These are phyloP conservation scores for Hypomyces rosellus DNA, from an alignment of 2,329 filamentous ascomycete genomes.

Conservation along the genomic window DNA sequence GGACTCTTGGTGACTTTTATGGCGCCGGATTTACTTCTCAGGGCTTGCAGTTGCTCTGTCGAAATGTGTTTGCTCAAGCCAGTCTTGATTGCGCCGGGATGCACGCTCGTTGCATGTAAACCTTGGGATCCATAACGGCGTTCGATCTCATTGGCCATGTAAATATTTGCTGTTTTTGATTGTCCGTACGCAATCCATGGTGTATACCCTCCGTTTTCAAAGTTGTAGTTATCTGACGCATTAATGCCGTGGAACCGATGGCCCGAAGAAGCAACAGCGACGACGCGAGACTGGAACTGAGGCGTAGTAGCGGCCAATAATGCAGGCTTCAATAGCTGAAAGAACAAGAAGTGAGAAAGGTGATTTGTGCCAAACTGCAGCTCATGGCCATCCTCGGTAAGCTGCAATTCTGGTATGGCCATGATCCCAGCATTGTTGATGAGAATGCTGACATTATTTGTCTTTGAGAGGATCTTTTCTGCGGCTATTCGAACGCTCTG, in stretches of 20 bases:
- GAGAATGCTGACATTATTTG: constrained; percentile 32
- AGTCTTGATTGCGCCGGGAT: constrained; percentile 37
- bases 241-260: constrained; percentile 1
- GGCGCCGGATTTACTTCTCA: not conserved
- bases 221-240: constrained; percentile 13
- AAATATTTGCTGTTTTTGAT: constrained; percentile 44
- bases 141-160: constrained; percentile 44
- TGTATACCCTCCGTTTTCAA: constrained; percentile 16
- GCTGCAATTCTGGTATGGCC: constrained; percentile 18
- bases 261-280: constrained; percentile 3
- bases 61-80: constrained; percentile 1
- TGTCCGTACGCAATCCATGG: constrained; percentile 37
- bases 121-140: constrained; percentile 36
- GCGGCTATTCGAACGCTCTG: constrained; percentile 22
- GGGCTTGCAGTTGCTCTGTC: not conserved
- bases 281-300: constrained; percentile 4
- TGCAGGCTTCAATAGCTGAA: constrained; percentile 19
- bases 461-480: constrained; percentile 22
- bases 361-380: constrained; percentile 22
- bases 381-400: constrained; percentile 19
- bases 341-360: constrained; percentile 21
- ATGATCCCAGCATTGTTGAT: constrained; percentile 39
- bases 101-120: constrained; percentile 31
- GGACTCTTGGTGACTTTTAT: not conserved
- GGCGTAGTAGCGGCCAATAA: not conserved